Evolutionary conservation across 768 basidiomycete species (phyloP).

Genomic region (Hygrophorus russula): DNA sequence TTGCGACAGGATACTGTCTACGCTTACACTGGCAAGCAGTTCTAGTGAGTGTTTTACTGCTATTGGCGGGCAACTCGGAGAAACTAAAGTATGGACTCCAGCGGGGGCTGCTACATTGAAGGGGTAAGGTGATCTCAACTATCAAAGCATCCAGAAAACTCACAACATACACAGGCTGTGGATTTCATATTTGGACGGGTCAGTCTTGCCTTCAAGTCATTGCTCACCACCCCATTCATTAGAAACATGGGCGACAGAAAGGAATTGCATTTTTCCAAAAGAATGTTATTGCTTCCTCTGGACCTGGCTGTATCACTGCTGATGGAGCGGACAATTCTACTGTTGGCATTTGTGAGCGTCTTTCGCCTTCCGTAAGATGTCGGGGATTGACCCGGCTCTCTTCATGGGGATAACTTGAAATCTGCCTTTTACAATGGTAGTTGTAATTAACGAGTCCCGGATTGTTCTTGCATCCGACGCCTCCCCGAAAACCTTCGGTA

Average conservation of each 20-base stretch:
- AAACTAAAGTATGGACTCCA: constrained; percentile 14
- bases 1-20: too few relatives aligned
- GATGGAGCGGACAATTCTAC: constrained; percentile 12
- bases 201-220: not conserved
- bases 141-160: too few relatives aligned
- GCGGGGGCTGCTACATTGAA: constrained; percentile 14
- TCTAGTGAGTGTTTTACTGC: constrained; percentile 2
- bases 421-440: not conserved
- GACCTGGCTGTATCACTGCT: constrained; percentile 15
- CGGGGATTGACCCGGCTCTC: not conserved
- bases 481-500: constrained; percentile 9
- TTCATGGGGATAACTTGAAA: not conserved
- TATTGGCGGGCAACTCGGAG: constrained; percentile 16
- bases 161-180: constrained; percentile 6
- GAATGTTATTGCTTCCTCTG: constrained; percentile 16
- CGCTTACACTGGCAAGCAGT: too few relatives aligned
- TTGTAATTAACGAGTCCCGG: constrained; percentile 16
- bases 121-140: not conserved
- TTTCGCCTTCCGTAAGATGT: too few relatives aligned
- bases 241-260: too few relatives aligned
- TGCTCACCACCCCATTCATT: too few relatives aligned
- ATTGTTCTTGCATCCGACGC: constrained; percentile 13
- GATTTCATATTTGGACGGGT: constrained; percentile 17
- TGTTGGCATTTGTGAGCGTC: constrained; percentile 8
- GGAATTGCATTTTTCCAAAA: constrained; percentile 15